Evolutionary conservation across 1,284 basidiomycete species (phyloP).

Genomic region (Phellinidium pouzarii): DNA sequence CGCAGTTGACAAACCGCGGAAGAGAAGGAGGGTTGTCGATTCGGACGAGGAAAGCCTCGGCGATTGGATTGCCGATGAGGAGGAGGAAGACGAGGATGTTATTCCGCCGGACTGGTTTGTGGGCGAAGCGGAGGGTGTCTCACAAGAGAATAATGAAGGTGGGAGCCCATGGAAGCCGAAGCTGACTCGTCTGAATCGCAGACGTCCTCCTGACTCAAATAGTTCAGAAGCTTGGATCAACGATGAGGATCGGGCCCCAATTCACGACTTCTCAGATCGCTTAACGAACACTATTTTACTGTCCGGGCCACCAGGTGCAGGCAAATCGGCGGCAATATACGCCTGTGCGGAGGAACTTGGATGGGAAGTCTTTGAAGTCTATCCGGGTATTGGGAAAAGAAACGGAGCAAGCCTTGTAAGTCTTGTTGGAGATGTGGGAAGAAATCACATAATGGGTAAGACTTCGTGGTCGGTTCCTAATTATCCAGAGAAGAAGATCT

Average conservation of each 20-base stretch:
- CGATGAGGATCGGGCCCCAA: slow-evolving; percentile 5
- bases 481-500: slow-evolving; percentile 1
- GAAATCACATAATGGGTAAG: slow-evolving; percentile 74
- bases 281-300: slow-evolving; percentile 85
- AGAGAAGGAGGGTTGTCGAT: slow-evolving; percentile 22
- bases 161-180: slow-evolving; percentile 16
- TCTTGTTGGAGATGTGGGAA: slow-evolving; percentile 88
- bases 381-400: slow-evolving; percentile 89
- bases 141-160: slow-evolving; percentile 9
- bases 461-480: not conserved
- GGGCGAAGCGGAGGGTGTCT: slow-evolving; percentile 14
- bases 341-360: slow-evolving; percentile 90
- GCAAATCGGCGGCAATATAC: slow-evolving; percentile 91
- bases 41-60: slow-evolving; percentile 25
- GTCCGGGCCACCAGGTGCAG: slow-evolving; percentile 75
- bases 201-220: not conserved
- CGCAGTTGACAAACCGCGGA: slow-evolving; percentile 21
- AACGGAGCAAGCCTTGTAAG: slow-evolving; percentile 73
- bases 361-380: slow-evolving; percentile 96
- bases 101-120: slow-evolving; percentile 23
- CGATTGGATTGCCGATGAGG: slow-evolving; percentile 27
- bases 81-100: slow-evolving; percentile 29
- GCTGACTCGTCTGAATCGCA: slow-evolving; percentile 13
- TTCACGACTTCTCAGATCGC: slow-evolving; percentile 35
- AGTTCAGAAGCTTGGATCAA: not conserved